These are phyloP conservation scores for Lactarius sp. DNA, from an alignment of 768 basidiomycete genomes.

Conservation along the genomic window DNA sequence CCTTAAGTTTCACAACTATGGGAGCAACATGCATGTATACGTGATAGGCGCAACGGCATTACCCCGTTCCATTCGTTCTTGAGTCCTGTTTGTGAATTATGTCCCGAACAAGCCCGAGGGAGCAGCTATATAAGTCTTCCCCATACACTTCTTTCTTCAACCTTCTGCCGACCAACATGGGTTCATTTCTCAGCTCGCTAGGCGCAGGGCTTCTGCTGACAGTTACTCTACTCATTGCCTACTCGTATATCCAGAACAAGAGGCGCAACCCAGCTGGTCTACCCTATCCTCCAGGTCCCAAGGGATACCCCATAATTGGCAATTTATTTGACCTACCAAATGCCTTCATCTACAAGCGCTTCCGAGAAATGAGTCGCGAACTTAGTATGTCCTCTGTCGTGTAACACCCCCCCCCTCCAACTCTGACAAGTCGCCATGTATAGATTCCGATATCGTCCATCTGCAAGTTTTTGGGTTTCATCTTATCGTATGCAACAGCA, in stretches of 20 bases:
- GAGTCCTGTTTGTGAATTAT: background rate
- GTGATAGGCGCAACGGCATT: background rate
- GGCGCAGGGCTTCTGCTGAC: constrained; percentile 4
- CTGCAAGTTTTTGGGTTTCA: constrained; percentile 29
- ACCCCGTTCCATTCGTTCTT: background rate
- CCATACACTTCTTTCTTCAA: background rate
- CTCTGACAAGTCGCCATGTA: background rate
- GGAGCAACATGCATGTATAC: background rate
- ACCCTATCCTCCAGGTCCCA: constrained; percentile 29
- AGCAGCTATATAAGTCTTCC: background rate
- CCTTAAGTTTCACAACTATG: background rate
- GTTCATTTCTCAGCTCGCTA: constrained; percentile 5
- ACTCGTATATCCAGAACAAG: constrained; percentile 17
- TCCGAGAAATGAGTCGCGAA: constrained; percentile 22
- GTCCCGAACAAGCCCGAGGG: background rate
- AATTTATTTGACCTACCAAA: constrained; percentile 27
- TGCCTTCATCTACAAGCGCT: constrained; percentile 25
- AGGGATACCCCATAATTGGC: constrained; percentile 27
- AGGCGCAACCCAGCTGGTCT: constrained; percentile 22
- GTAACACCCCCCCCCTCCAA: background rate
- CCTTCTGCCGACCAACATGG: constrained; percentile 1
- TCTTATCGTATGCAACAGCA: constrained; percentile 35
- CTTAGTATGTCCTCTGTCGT: background rate
- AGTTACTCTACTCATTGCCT: background rate
- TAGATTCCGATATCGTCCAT: constrained; percentile 32